Evolutionary conservation across 305 asterid species (phyloP), one percentile per base, ranked within the genome.

Genomic region (Fraxinus angustifolia): DNA sequence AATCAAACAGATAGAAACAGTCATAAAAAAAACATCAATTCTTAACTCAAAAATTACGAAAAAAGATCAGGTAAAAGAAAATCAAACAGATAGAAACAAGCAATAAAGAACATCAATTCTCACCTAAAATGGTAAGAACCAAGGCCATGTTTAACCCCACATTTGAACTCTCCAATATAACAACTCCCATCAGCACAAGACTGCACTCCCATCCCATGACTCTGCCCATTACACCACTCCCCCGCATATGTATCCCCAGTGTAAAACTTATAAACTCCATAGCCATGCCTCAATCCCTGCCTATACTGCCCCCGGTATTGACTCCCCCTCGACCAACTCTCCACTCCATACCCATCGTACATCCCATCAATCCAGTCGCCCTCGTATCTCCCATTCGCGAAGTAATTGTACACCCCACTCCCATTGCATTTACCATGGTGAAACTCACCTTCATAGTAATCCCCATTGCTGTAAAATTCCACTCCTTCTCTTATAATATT

Each of bases 361-460:
- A 83, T 89, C 80, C 84, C 89, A 45, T 84, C 89, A n/a, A 89
- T 42, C 92, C 92, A 89, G 36, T 89, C 92, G 19, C 92, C 92
- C 70, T 89, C 92, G 42, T 87, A 89, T 84, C 87, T 85, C 84
- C 92, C 92, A 84, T 84, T 89, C 87, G 84, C 72, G 14, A 77
- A 81, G 73, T 89, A 89, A 79, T 87, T 86, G 82, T 89, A 87
- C 38, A 89, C 92, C 33, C 92, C 92, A 82, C 90, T 87, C 23
- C 92, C 92, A 33, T 88, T 86, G 65, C 92, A 86, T 79, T 87
- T 89, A 30, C 92, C 92, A 78, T 89, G 84, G 77, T 87, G 89
- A 78, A 89, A 87, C 56, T 89, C 92, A n/a, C 92, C 92, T 84
- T 89, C 92, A 75, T 87, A 89, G 67, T 87, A 87, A 86, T 89